Evolutionary conservation across 2,329 filamentous ascomycete genomes (phyloP).

Genomic region (Graphiopsis chlorocephala): DNA sequence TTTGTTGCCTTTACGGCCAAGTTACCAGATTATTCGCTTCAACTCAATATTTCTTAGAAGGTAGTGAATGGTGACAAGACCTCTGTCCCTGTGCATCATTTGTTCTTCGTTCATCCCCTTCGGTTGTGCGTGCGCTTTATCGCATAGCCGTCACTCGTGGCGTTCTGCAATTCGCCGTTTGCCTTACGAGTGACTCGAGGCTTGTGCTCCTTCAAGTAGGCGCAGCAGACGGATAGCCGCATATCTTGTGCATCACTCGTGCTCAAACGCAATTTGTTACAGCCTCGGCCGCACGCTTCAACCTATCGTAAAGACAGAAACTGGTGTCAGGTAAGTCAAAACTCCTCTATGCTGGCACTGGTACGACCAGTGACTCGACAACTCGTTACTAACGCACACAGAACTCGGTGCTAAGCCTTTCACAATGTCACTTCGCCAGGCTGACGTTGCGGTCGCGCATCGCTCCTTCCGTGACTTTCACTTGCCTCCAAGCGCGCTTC

Average conservation of each 20-base stretch:
- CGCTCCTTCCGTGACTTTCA: constrained; percentile 5
- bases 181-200: background rate
- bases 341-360: background rate
- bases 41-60: background rate
- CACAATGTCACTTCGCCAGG: background rate
- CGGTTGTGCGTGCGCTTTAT: background rate
- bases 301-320: background rate
- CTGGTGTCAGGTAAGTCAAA: background rate
- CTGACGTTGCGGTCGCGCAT: background rate
- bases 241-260: background rate
- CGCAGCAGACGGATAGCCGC: background rate
- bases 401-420: background rate
- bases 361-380: background rate
- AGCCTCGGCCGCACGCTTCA: background rate
- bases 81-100: background rate
- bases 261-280: background rate
- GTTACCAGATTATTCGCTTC: background rate
- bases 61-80: background rate
- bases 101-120: background rate
- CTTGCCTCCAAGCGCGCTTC: background rate
- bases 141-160: background rate
- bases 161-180: background rate
- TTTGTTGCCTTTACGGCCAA: background rate
- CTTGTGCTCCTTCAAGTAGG: background rate
- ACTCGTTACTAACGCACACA: background rate